These are phyloP conservation scores for Thuja plicata DNA, from an alignment of 83 land plant species.

Conservation along the genomic window DNA sequence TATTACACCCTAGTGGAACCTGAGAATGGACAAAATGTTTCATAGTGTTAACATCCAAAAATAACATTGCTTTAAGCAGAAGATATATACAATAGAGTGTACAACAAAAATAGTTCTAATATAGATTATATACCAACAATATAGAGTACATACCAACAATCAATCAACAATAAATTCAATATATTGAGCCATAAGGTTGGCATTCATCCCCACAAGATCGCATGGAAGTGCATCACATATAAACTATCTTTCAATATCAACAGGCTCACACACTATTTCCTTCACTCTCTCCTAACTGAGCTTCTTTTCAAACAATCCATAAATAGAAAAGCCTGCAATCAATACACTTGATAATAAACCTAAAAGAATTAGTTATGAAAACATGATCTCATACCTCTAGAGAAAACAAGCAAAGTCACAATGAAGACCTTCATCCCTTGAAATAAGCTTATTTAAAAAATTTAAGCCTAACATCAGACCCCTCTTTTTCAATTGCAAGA, in stretches of 20 bases:
- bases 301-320: slow-evolving; percentile 50
- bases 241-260: slow-evolving; percentile 56
- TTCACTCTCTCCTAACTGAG: slow-evolving; percentile 44
- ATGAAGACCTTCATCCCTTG: slow-evolving; percentile 57
- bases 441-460: slow-evolving; percentile 58
- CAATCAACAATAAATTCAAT: slow-evolving; percentile 85
- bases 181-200: slow-evolving; percentile 69
- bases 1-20: slow-evolving; percentile 66
- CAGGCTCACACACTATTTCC: slow-evolving; percentile 39
- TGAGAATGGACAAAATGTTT: slow-evolving; percentile 14
- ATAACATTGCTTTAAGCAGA: background rate
- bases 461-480: slow-evolving; percentile 58
- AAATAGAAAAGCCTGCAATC: background rate
- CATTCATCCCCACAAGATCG: slow-evolving; percentile 86
- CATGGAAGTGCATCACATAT: slow-evolving; percentile 86
- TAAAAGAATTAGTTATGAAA: too few relatives aligned
- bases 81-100: too few relatives aligned
- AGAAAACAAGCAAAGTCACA: slow-evolving; percentile 55
- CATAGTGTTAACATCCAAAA: background rate
- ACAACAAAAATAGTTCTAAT: background rate
- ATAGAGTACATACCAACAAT: slow-evolving; percentile 40
- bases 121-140: too few relatives aligned
- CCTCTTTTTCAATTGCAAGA: slow-evolving; percentile 39
- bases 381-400: slow-evolving; percentile 27
- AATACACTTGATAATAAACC: background rate